Percentiles rank a stretch among this genome's conserved stretches.
Conservation (phyloP, 495 filamentous ascomycete genomes). For the Xylaria nigripes region DNA sequence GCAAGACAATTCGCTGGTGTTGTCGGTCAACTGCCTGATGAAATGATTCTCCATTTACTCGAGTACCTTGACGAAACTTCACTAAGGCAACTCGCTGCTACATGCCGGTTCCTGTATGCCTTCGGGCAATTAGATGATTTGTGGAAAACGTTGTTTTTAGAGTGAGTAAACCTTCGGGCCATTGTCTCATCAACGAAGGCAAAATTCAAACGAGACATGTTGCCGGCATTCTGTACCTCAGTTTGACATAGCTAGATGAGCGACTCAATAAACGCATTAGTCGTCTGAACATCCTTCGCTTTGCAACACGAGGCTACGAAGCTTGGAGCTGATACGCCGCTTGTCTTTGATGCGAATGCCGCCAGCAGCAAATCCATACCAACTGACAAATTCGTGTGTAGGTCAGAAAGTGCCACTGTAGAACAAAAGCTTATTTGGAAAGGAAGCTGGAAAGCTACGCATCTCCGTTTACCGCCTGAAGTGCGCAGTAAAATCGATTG, state of each 20-base stretch:
- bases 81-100: slow-evolving; percentile 61
- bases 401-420: slow-evolving; percentile 7
- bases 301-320: background rate
- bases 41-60: slow-evolving; percentile 66
- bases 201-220: background rate
- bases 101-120: slow-evolving; percentile 85
- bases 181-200: background rate
- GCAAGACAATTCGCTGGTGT: slow-evolving; percentile 56
- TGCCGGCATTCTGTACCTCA: background rate
- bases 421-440: slow-evolving; percentile 53
- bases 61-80: slow-evolving; percentile 61
- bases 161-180: slow-evolving; percentile 52
- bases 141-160: slow-evolving; percentile 79
- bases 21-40: slow-evolving; percentile 66
- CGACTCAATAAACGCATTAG: background rate
- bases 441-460: slow-evolving; percentile 81
- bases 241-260: background rate
- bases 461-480: slow-evolving; percentile 52
- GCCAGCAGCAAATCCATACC: slow-evolving; percentile 10
- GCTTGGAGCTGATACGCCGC: background rate
- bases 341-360: background rate
- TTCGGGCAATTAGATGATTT: slow-evolving; percentile 79
- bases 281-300: background rate
- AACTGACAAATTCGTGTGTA: slow-evolving; percentile 14
- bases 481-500: slow-evolving; percentile 52